Conservation (phyloP, 2,329 filamentous ascomycete genomes). For the Botryotinia globosa region DNA sequence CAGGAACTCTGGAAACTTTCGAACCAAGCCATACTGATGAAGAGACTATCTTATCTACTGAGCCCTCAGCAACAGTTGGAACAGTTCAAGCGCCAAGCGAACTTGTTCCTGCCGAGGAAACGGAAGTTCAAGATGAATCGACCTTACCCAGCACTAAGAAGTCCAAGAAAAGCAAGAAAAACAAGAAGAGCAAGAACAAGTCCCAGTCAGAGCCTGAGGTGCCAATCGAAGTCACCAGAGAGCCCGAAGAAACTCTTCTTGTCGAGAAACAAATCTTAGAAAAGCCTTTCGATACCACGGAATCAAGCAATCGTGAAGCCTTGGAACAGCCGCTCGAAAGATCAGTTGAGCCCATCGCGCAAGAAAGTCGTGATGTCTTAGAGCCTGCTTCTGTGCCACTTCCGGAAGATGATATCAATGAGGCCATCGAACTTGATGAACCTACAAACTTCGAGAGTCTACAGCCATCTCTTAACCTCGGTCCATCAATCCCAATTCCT, state of each 20-base stretch:
- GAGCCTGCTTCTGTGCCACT: constrained; percentile 1
- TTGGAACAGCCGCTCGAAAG: background rate
- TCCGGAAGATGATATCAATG: background rate
- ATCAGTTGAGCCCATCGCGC: background rate
- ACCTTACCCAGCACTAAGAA: background rate
- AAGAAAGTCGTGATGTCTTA: background rate
- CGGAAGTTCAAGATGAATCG: background rate
- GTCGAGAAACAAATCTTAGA: background rate
- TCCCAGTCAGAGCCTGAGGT: background rate
- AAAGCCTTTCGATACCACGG: background rate
- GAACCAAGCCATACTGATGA: background rate
- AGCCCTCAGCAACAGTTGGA: background rate
- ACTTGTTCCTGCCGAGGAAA: background rate
- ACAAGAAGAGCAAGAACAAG: background rate
- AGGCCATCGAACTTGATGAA: background rate
- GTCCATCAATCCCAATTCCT: background rate
- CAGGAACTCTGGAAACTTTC: background rate
- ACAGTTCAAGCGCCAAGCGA: background rate
- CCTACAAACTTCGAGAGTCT: background rate
- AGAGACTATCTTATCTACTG: background rate
- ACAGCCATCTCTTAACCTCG: background rate
- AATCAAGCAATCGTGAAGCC: background rate
- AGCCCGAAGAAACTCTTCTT: background rate
- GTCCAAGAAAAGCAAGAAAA: constrained; percentile 4
- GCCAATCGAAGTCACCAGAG: background rate